Conservation (phyloP, 345 rosid species). For the Laguncularia racemosa region DNA sequence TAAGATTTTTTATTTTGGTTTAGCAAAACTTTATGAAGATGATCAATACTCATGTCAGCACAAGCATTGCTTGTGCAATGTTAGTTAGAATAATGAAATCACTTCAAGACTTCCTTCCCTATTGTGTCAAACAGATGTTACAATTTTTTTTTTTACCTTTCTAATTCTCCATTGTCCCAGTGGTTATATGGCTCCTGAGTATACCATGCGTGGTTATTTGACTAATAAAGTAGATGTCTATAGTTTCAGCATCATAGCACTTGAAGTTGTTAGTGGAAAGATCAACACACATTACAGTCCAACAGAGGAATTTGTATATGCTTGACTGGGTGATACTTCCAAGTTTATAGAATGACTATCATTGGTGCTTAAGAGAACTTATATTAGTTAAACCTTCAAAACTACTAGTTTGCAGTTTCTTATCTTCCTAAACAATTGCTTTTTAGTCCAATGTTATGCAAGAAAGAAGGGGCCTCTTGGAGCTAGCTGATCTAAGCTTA, state of each 20-base stretch:
- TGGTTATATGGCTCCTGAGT: constrained; percentile 68
- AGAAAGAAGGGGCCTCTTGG: constrained; percentile 56
- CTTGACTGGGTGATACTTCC: constrained; percentile 62
- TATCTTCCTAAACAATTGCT: not conserved
- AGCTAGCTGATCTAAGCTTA: constrained; percentile 56
- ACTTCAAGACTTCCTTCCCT: too few species aligned
- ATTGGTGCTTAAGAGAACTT: too few species aligned
- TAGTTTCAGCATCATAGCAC: constrained; percentile 47
- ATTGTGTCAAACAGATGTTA: too few species aligned
- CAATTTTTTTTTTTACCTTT: constrained; percentile 1
- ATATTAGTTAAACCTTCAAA: too few species aligned
- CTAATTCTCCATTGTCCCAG: constrained; percentile 20
- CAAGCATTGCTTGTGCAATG: constrained; percentile 84
- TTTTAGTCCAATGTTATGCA: constrained; percentile 65
- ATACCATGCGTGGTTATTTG: constrained; percentile 81
- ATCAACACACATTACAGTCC: constrained; percentile 78
- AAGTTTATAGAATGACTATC: too few species aligned
- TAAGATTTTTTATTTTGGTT: constrained; percentile 86
- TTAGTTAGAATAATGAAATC: constrained; percentile 19
- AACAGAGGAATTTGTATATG: constrained; percentile 64
- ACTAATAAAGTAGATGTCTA: constrained; percentile 56
- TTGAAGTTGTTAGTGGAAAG: constrained; percentile 55
- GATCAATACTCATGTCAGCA: constrained; percentile 83
- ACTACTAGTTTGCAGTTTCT: too few species aligned
- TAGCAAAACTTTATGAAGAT: constrained; percentile 83